Conservation (phyloP, 2,329 filamentous ascomycete species). For the Fusarium albidum region DNA sequence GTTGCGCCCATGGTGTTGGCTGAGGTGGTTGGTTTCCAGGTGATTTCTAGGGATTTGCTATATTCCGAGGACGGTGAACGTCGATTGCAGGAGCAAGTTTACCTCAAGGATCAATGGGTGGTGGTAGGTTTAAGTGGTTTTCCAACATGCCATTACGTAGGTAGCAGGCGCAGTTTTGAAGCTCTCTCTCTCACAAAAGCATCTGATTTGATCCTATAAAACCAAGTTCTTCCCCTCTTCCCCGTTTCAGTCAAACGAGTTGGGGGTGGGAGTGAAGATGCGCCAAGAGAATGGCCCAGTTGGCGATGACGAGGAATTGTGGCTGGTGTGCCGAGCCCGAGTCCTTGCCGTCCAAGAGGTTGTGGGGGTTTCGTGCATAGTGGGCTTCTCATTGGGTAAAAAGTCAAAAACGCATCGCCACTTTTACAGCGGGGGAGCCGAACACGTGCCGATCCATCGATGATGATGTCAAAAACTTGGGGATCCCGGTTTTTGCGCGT, state of each 20-base stretch:
- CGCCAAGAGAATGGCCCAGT: background rate
- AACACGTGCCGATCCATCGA: too few relatives aligned
- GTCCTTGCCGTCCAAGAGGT: too few relatives aligned
- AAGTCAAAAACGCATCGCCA: slow-evolving; percentile 25
- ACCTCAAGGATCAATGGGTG: too few relatives aligned
- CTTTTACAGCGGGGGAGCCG: too few relatives aligned
- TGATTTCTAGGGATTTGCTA: background rate
- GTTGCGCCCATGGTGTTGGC: slow-evolving; percentile 43
- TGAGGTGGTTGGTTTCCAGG: background rate
- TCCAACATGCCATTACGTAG: slow-evolving; percentile 34
- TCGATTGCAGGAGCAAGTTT: slow-evolving; percentile 11
- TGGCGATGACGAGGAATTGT: slow-evolving; percentile 5
- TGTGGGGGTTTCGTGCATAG: background rate
- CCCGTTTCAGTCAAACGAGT: background rate
- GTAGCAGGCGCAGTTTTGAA: too few relatives aligned
- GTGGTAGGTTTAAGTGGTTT: slow-evolving; percentile 29
- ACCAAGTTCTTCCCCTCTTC: slow-evolving; percentile 10
- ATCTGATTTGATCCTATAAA: slow-evolving; percentile 25
- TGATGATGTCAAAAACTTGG: too few relatives aligned
- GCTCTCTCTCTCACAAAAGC: too few relatives aligned
- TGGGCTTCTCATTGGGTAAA: background rate
- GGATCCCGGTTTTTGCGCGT: too few relatives aligned
- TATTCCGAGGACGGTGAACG: background rate
- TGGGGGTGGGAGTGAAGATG: slow-evolving; percentile 18
- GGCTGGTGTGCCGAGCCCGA: slow-evolving; percentile 25